Base-by-base conservation (phyloP, 129 eudicot genomes). In the Glebionis coronaria region DNA sequence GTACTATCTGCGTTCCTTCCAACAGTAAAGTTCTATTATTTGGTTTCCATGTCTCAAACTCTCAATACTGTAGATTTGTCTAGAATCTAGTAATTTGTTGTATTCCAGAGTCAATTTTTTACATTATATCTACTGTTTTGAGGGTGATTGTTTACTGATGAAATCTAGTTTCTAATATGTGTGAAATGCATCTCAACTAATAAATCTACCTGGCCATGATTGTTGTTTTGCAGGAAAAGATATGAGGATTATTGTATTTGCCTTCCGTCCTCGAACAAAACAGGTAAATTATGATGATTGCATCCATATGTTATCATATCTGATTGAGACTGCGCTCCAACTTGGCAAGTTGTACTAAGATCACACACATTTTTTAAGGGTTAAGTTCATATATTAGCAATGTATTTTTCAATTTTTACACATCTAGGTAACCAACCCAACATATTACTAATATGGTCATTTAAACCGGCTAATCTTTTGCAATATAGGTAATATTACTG, bases 211-310 rank as follows among this genome's bases (percentile, higher is more conserved):
- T 73, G 31, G 12, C 56, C 42, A 44, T 75, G 65, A 20, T 51
- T 70, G n/a, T 18, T 21, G 27, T 53, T 74, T 73, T 88, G 78
- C 88, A 94, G 97, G 99, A 47, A 94, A 90, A 80, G 99, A 94
- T 76, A 89, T 94, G 97, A 87, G 99, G 66, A 89, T 90, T 21
- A 80, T 90, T 55, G 90, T 94, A 65, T 94, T 86, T 70, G 95
- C 90, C 56, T 94, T 94, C 71, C 97, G 90, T 47, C 85, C 99
- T 61, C 85, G 85, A 62, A 89, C 93, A 19, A 94, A 90, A 79
- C 97, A 94, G 99, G 99, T 94, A 57, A 61, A 45, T 56, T 65
- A 69, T 65, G 58, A 21, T 53, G 45, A 54, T 45, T 59, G 16
- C 8, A 1, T 67, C 14, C 19, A 5, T 23, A 56, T 1, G 16